These are phyloP conservation scores for Aspergillus sp. DNA, from an alignment of 2,329 filamentous ascomycete species.

Conservation along the genomic window DNA sequence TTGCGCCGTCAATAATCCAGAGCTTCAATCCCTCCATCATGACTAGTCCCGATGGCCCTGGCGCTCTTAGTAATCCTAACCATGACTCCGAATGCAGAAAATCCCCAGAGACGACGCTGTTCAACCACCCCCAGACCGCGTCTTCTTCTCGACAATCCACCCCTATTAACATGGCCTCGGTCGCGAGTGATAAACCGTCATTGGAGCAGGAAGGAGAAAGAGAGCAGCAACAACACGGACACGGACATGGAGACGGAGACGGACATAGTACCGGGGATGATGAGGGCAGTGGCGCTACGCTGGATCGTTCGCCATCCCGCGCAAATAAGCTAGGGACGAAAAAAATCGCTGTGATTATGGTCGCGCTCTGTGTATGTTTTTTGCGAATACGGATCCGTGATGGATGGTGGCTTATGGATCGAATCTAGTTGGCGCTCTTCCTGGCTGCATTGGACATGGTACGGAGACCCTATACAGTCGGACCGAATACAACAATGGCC, in stretches of 20 bases:
- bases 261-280: conserved; percentile 6
- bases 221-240: background rate
- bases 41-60: too few relatives aligned
- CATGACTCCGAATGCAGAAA: too few relatives aligned
- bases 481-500: background rate
- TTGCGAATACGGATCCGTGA: too few relatives aligned
- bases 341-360: conserved; percentile 35
- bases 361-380: conserved; percentile 32
- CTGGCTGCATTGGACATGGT: conserved; percentile 54
- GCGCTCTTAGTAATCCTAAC: too few relatives aligned
- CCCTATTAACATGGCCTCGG: background rate
- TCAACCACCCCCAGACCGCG: too few relatives aligned
- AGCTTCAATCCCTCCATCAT: too few relatives aligned
- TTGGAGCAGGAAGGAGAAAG: background rate
- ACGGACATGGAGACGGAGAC: background rate
- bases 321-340: conserved; percentile 33
- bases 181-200: background rate
- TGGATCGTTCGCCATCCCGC: conserved; percentile 30
- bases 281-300: conserved; percentile 11
- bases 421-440: conserved; percentile 46
- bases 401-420: too few relatives aligned
- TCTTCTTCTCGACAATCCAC: background rate
- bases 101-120: too few relatives aligned
- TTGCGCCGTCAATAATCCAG: too few relatives aligned
- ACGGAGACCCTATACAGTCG: conserved; percentile 6